phyloP scores from a whole-genome alignment of 2,329 filamentous ascomycete species.

The Venturia carpophila region DNA sequence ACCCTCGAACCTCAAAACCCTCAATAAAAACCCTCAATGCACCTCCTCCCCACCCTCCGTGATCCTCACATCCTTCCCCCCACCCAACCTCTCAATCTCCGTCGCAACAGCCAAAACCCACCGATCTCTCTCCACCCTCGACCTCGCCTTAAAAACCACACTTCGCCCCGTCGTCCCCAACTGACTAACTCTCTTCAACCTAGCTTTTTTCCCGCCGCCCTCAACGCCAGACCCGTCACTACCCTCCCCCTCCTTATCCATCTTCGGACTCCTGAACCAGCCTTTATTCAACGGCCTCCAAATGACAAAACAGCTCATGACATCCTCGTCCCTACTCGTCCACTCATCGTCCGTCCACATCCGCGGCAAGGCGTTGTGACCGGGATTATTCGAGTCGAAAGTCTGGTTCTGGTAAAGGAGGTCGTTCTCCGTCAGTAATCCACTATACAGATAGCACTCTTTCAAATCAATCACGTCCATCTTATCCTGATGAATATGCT shows the following conservation, averaged over 20 bases:
- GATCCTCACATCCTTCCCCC: conserved; percentile 45
- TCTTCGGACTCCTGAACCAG: conserved; percentile 41
- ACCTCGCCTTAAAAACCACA: conserved; percentile 58
- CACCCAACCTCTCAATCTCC: conserved; percentile 55
- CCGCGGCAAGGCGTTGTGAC: conserved; percentile 50
- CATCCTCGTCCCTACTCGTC: conserved; percentile 56
- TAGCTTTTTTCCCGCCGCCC: conserved; percentile 35
- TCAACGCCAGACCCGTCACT: conserved; percentile 25
- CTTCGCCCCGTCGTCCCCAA: conserved; percentile 54
- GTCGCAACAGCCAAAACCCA: conserved; percentile 60
- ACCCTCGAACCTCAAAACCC: not conserved
- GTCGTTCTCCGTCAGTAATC: conserved; percentile 54
- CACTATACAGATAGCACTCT: conserved; percentile 59
- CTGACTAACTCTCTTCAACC: conserved; percentile 52
- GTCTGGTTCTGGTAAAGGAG: conserved; percentile 57
- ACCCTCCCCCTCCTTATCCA: conserved; percentile 23
- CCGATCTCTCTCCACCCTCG: conserved; percentile 56
- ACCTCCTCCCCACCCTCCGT: conserved; percentile 1
- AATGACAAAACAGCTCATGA: conserved; percentile 60
- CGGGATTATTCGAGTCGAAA: conserved; percentile 55
- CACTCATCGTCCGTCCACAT: conserved; percentile 54
- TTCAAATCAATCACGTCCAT: conserved; percentile 51
- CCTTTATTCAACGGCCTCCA: conserved; percentile 50
- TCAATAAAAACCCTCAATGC: no score
- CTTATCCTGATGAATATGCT: conserved; percentile 55